phyloP scores from a whole-genome alignment of 1,284 basidiomycete species.

The Sanghuangporus baumii region DNA sequence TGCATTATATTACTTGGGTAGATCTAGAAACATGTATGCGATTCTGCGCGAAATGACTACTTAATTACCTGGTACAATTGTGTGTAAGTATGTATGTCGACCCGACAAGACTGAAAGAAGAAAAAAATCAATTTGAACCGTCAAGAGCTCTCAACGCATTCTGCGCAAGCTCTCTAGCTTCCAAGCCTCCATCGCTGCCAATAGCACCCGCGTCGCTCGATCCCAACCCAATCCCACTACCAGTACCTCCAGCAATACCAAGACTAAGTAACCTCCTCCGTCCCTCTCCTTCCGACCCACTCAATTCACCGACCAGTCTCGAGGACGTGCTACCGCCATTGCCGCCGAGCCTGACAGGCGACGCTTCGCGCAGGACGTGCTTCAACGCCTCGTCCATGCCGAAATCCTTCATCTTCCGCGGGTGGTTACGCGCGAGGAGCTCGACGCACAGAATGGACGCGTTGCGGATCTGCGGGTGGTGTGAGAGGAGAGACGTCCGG shows the following conservation, averaged over 20 bases:
- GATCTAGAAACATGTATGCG: too few species aligned
- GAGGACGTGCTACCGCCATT: too few species aligned
- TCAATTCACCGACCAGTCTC: conserved; percentile 19
- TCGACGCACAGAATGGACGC: conserved; percentile 55
- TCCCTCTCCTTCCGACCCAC: neutral
- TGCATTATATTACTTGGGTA: too few species aligned
- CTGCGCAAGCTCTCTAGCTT: conserved; percentile 50
- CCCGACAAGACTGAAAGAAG: neutral
- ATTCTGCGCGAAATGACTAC: too few species aligned
- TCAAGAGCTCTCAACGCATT: conserved; percentile 34
- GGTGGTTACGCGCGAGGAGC: conserved; percentile 39
- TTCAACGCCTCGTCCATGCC: conserved; percentile 40
- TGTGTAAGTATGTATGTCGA: neutral
- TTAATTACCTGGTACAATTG: too few species aligned
- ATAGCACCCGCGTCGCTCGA: neutral
- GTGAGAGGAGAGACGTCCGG: conserved; percentile 50
- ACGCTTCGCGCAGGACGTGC: conserved; percentile 29
- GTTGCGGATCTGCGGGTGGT: conserved; percentile 48
- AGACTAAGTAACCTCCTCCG: neutral
- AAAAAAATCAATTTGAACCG: neutral
- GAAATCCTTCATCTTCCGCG: conserved; percentile 34
- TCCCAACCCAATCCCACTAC: neutral
- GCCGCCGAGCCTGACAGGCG: too few species aligned
- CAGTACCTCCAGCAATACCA: conserved; percentile 16
- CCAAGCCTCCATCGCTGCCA: conserved; percentile 35